Base-by-base conservation (phyloP, 2,329 filamentous ascomycete genomes). In the Acephala macrosclerotiorum region DNA sequence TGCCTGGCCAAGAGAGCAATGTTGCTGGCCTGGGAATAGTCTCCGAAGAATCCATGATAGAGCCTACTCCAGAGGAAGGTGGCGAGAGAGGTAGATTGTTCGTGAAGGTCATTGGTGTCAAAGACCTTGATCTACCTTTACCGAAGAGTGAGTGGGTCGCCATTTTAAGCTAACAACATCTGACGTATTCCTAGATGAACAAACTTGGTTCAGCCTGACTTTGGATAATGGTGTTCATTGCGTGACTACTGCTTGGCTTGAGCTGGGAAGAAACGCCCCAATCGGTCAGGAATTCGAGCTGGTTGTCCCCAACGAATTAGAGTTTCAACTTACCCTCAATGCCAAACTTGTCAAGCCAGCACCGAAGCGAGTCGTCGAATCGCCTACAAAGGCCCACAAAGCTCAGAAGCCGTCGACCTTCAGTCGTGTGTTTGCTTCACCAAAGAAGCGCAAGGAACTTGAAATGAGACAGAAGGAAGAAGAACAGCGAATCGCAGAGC, bases 211-310 rank as follows among this genome's bases (percentile, higher is more conserved):
- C 81, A 94, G 95, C 73, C 86, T 99, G 12, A 99, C 96, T 0
- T 86, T 99, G n/a, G 96, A 99, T 79, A 99, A 99, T 70, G 96
- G 96, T 29, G 88, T 99, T 1, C 96, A 99, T 78, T 99, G 96
- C 75, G 96, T 99, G 18, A 99, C 96, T 0, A 99, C 96, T 3
- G 91, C 94, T 0, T 97, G 94, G 92, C 84, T 98, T 9, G 96
- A 99, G 78, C 84, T 99, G 66, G 94, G 93, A 22, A 91, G 92
- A 72, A 95, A 92, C 66, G 95, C 96, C 1, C 94, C 96, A 0
- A 98, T 99, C 72, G 96, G 95, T 7, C 96, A 99, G 76, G 96
- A 99, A 77, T 99, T 99, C 73, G 96, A 99, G 80, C 89, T 99
- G 53, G 94, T 98, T 36, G 96, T 99, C 29, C 90, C 96, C 58